Base-by-base conservation (phyloP, 2,329 filamentous ascomycete genomes). In the Alternaria longipes region DNA sequence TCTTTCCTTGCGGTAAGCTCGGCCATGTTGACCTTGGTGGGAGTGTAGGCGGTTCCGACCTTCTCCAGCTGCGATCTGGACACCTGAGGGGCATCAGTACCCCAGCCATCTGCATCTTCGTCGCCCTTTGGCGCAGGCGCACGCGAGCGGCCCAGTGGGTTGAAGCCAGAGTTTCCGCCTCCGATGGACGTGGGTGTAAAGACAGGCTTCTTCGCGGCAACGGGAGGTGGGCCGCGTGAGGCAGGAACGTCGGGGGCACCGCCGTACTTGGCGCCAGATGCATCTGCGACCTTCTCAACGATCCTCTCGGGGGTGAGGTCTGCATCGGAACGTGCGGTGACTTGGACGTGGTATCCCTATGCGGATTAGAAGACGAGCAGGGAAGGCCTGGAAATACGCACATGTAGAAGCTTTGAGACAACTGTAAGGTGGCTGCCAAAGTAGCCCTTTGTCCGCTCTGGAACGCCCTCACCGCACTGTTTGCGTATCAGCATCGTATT, bases 361-460 rank as follows among this genome's bases (percentile, higher is more conserved):
- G 16, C 4, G 16, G 14, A 22, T 71, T 75, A 49, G 71, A 76
- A 30, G 65, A 74, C 78, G 52, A 22, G n/a, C 56, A 16, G 41
- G 24, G 22, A n/a, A 42, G 36, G 26, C 28, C 14, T 38, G 34
- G n/a, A 45, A n/a, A 12, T 24, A 75, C 81, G 52, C 76, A 90
- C 89, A 82, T 97, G 94, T 42, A 99, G 87, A 69, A 97, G 86
- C 81, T 97, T 97, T 64, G 93, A 90, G 38, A 98, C 93, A 49
- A 93, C 90, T 62, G 91, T 90, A 49, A 95, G 84, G 81, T 99
- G 94, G 81, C 93, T 97, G 68, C 93, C 97, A 78, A 99, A 99
- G 82, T 98, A 98, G 67, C 95, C 95, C 82, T 98, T 99, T 63
- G 94, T 98, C 73, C 94, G 87, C 82, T 99, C 95, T n/a, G 95